Base-by-base conservation (phyloP, 148 eudicot genomes). In the Mesembryanthemum crystallinum region DNA sequence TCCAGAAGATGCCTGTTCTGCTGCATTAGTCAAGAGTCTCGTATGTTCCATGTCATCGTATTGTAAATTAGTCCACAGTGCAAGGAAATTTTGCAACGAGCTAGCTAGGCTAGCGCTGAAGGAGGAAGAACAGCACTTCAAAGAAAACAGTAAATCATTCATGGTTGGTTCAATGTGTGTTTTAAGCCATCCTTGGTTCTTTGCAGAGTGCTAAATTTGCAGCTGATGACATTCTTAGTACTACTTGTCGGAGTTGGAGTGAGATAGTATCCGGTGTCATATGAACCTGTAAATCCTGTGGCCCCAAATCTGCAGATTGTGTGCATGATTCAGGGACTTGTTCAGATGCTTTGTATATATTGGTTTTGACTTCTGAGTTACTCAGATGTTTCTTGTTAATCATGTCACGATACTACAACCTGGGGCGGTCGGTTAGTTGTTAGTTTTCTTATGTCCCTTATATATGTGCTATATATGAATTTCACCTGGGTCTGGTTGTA, bases 131-230 rank as follows among this genome's bases (percentile, higher is more conserved):
- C 24, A 24, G 54, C 52, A 55, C 57, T 67, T 11, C 21, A 55
- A 74, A 75, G 77, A 29, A 75, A 65, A 71, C 47, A 54, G 69
- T 64, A 51, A 33, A 29, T 75, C 25, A 17, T 52, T 43, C n/a
- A n/a, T n/a, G n/a, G 61, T 67, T 28, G 47, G 62, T 39, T 29
- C 29, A 21, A 43, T 28, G 25, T 33, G 79, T 24, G 65, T 76
- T 39, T 76, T 33, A 21, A 37, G 73, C 58, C 35, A 11, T 68
- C n/a, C n/a, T n/a, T n/a, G n/a, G n/a, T n/a, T n/a, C 59, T 24
- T 42, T 76, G 27, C 42, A 49, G 11, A 8, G 43, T 6, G 66
- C 12, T 39, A n/a, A 68, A 12, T 68, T 45, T 75, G 63, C 78
- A 65, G 52, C 37, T 65, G 71, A 52, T 64, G 64, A 71, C 47